These are phyloP conservation scores for Pseudogymnoascus sp. DNA, from an alignment of 2,329 filamentous ascomycete genomes.

Conservation along the genomic window DNA sequence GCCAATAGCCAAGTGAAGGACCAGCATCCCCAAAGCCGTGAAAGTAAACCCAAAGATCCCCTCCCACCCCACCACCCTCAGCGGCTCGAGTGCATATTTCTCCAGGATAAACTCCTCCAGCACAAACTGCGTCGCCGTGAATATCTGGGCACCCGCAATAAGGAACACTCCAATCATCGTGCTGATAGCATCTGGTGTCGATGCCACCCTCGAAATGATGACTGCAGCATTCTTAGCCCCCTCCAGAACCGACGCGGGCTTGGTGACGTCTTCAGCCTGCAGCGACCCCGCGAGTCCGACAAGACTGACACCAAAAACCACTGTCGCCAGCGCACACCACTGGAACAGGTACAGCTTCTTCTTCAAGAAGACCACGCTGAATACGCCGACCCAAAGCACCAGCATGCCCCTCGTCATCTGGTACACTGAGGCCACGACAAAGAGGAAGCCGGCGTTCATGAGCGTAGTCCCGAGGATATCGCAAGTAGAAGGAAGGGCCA, in stretches of 20 bases:
- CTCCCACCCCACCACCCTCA: slow-evolving; percentile 93
- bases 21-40: slow-evolving; percentile 70
- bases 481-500: slow-evolving; percentile 82
- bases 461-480: slow-evolving; percentile 93
- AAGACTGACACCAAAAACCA: slow-evolving; percentile 79
- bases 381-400: slow-evolving; percentile 90
- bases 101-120: slow-evolving; percentile 90
- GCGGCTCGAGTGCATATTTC: slow-evolving; percentile 63
- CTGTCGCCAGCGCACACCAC: slow-evolving; percentile 81
- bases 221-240: slow-evolving; percentile 36
- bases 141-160: slow-evolving; percentile 91
- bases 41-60: slow-evolving; percentile 82
- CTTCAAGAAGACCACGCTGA: slow-evolving; percentile 85
- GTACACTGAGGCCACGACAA: slow-evolving; percentile 93
- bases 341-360: slow-evolving; percentile 79
- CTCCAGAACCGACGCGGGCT: slow-evolving; percentile 30
- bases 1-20: slow-evolving; percentile 73
- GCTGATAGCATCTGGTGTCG: slow-evolving; percentile 51
- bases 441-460: slow-evolving; percentile 92
- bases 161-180: slow-evolving; percentile 79
- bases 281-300: slow-evolving; percentile 86
- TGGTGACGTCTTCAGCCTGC: slow-evolving; percentile 51
- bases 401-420: slow-evolving; percentile 96
- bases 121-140: slow-evolving; percentile 94
- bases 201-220: slow-evolving; percentile 34